These are phyloP conservation scores for Celoporthe dispersa DNA, from an alignment of 2,329 filamentous ascomycete species.

Conservation along the genomic window DNA sequence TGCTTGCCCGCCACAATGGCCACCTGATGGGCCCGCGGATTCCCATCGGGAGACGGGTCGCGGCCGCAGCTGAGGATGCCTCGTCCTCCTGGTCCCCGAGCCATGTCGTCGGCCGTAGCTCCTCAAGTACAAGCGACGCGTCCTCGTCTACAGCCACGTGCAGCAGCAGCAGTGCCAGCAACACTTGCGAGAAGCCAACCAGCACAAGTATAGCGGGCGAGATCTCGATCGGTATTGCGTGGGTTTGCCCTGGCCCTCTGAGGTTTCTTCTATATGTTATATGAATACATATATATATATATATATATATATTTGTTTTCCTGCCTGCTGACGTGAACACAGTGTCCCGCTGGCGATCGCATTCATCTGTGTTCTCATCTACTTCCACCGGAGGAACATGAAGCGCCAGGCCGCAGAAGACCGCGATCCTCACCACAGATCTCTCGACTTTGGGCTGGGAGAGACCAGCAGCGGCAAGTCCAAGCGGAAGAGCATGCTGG, in stretches of 20 bases:
- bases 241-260: conserved; percentile 8
- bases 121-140: conserved; percentile 31
- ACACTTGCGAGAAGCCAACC: conserved; percentile 29
- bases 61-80: conserved; percentile 15
- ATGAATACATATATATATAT: too few relatives aligned
- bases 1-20: conserved; percentile 28
- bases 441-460: conserved; percentile 80
- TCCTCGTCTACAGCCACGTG: conserved; percentile 13
- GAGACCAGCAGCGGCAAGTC: conserved; percentile 39
- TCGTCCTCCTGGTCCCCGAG: conserved; percentile 28
- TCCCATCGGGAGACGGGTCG: conserved; percentile 32
- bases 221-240: conserved; percentile 27
- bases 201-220: conserved; percentile 20
- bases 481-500: conserved; percentile 52
- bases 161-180: conserved; percentile 19
- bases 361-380: conserved; percentile 65
- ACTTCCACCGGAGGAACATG: conserved; percentile 78
- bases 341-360: conserved; percentile 71
- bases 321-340: conserved; percentile 31
- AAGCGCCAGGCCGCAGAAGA: conserved; percentile 78
- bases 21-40: conserved; percentile 37
- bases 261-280: not conserved
- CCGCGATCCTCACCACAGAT: conserved; percentile 82
- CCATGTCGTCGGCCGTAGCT: conserved; percentile 31
- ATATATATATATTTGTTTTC: not conserved